Evolutionary conservation across 495 filamentous ascomycete genomes (phyloP).

Genomic region (Penicillium paxilli): DNA sequence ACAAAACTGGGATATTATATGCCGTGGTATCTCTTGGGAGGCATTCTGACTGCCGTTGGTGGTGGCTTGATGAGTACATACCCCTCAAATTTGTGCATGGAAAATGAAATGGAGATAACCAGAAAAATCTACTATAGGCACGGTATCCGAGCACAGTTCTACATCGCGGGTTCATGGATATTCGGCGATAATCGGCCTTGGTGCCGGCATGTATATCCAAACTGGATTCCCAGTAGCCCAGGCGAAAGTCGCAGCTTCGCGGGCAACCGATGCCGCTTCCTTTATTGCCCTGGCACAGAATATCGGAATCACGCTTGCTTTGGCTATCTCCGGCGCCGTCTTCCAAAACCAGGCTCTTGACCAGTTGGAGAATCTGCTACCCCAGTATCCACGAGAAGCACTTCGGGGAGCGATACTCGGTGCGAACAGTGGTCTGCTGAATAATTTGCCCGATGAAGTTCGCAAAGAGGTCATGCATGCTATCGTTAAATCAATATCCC

Average conservation of each 20-base stretch:
- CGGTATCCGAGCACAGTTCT: conserved; percentile 5
- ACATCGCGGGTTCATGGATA: conserved; percentile 10
- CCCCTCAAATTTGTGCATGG: neutral
- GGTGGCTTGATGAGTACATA: conserved; percentile 48
- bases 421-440: conserved; percentile 40
- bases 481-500: conserved; percentile 51
- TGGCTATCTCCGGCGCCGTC: conserved; percentile 58
- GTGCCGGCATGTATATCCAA: conserved; percentile 52
- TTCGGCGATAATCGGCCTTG: conserved; percentile 51
- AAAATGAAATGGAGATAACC: too few relatives aligned
- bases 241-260: conserved; percentile 37
- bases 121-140: conserved; percentile 1
- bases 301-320: conserved; percentile 48
- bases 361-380: conserved; percentile 27
- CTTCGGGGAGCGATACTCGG: conserved; percentile 52
- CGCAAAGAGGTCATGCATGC: conserved; percentile 41
- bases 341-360: conserved; percentile 46
- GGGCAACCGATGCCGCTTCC: conserved; percentile 45
- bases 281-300: conserved; percentile 58
- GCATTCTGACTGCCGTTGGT: conserved; percentile 49
- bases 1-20: conserved; percentile 53
- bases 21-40: conserved; percentile 56
- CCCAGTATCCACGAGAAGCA: conserved; percentile 28
- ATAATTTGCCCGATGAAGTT: conserved; percentile 29
- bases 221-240: conserved; percentile 56